Base-by-base conservation (phyloP, 2,329 filamentous ascomycete genomes). In the Hirsutella minnesotensis region DNA sequence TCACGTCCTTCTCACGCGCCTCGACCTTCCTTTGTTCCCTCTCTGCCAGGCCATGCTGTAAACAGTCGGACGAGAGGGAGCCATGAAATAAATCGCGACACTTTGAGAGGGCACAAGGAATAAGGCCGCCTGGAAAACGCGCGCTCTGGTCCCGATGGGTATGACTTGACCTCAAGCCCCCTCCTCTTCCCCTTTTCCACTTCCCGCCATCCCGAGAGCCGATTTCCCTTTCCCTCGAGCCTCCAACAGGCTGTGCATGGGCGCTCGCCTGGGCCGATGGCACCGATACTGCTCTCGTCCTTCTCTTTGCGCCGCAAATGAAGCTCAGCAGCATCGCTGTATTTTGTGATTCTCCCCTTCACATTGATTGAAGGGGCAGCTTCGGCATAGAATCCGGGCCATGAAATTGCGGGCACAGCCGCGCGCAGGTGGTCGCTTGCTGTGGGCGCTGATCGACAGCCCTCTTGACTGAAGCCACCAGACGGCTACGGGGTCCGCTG, bases 111-210 rank as follows among this genome's bases (percentile, higher is more conserved):
- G 42, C 54, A 54, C 41, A 52, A 55, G 48, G 49, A 51, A 50
- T 7, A 50, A 48, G 53, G 39, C 47, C 49, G 42, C 45, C 43
- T 46, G 5, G 31, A 44, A 35, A 51, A 48, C 45, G 50, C 47
- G 42, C 49, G 41, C 48, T 51, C 51, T 39, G 43, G 42, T 49
- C 53, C n/a, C n/a, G 51, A 51, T 58, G 59, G 58, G 59, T 61
- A 61, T 61, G 59, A 52, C 48, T 43, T 41, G 12, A 34, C 44
- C 45, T 46, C 39, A 39, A 43, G 4, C 19, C 27, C 27, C 16
- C 39, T 30, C 29, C 19, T 18, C 16, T 21, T 16, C 29, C 20
- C 18, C 30, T 5, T 35, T 34, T 21, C 18, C 18, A 40, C 27
- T 10, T 5, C 15, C 33, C n/a, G 10, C 10, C 39, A 20, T 30